Evolutionary conservation across 192 early-diverging fungal genomes (phyloP).

Genomic region (Backusella morwellensis): DNA sequence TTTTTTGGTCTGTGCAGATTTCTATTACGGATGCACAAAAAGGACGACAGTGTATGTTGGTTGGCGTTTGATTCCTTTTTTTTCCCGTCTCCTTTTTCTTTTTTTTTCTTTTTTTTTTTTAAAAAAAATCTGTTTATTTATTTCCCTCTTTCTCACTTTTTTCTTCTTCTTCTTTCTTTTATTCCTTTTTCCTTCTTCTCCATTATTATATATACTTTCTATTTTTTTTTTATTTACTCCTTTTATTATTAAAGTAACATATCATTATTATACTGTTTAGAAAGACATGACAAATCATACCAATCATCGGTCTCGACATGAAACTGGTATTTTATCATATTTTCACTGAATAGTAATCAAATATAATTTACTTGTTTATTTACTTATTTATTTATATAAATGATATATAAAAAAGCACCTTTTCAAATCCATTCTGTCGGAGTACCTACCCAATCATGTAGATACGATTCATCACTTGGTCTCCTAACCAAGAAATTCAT

Average conservation of each 20-base stretch:
- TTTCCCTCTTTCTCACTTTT: not conserved
- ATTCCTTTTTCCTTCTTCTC: not conserved
- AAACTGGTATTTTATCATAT: slow-evolving; percentile 7
- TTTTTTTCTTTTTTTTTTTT: not conserved
- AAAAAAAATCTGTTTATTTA: not conserved
- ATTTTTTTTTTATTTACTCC: not conserved
- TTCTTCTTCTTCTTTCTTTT: not conserved
- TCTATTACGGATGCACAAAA: slow-evolving; percentile 13
- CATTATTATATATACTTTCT: not conserved
- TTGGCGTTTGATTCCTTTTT: not conserved
- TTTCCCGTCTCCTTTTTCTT: not conserved
- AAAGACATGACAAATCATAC: not conserved
- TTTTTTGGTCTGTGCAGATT: slow-evolving; percentile 12
- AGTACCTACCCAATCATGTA: slow-evolving; percentile 15
- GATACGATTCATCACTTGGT: slow-evolving; percentile 49
- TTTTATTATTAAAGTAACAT: not conserved
- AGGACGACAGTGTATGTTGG: not conserved
- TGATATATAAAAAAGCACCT: slow-evolving; percentile 1
- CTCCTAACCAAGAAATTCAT: slow-evolving; percentile 63
- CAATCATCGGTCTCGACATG: not conserved
- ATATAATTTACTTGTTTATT: slow-evolving; percentile 5
- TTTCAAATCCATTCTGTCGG: slow-evolving; percentile 11
- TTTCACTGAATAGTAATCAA: not conserved
- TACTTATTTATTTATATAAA: not conserved
- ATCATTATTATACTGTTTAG: not conserved